Evolutionary conservation across 108 stramenopile species (phyloP), one percentile per base, ranked within the genome.

Genomic region (Skeletonema costatum): DNA sequence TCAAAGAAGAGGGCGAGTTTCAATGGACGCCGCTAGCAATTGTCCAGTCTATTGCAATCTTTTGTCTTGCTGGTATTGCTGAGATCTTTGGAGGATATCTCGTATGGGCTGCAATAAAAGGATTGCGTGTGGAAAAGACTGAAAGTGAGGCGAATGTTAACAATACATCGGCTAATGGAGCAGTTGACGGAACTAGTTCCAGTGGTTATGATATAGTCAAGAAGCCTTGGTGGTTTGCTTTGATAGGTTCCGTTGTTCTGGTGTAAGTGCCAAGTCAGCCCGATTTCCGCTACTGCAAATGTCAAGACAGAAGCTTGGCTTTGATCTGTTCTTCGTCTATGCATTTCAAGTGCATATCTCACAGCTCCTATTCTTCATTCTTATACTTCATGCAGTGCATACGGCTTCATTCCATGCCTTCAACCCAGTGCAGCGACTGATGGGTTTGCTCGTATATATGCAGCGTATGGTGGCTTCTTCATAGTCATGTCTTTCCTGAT

Each of bases 71-170:
- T 11, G 90, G 90, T 8, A 46, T 89, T 32, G 86, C 87, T 2
- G 93, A 94, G 72, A 94, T 94, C 58, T 51, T 84, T 13, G 93
- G 93, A 13, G 93, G 93, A 25, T 94, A 90, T 89, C 68, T 94
- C 58, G 86, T 94, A 0, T 94, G 93, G 93, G 82, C 74, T 6
- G 73, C 86, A 31, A 59, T 90, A 0, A 71, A 53, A 32, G 81
- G 81, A 19, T 32, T 71, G 16, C 70, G 74, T 11, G 75, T 53
- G 0, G 68, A 42, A 33, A 46, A 16, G 29, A 5, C 41, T 13
- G 41, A 42, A 42, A 42, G 41, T 42, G 41, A 42, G 13, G 13
- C 41, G 41, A 42, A 42, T 42, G 2, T 13, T 42, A 42, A 13
- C 39, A 41, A 41, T 9, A 41, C 39, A 41, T 11, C 33, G 33